phyloP scores from a whole-genome alignment of 495 filamentous ascomycete species.

The Chaetomium tenue region DNA sequence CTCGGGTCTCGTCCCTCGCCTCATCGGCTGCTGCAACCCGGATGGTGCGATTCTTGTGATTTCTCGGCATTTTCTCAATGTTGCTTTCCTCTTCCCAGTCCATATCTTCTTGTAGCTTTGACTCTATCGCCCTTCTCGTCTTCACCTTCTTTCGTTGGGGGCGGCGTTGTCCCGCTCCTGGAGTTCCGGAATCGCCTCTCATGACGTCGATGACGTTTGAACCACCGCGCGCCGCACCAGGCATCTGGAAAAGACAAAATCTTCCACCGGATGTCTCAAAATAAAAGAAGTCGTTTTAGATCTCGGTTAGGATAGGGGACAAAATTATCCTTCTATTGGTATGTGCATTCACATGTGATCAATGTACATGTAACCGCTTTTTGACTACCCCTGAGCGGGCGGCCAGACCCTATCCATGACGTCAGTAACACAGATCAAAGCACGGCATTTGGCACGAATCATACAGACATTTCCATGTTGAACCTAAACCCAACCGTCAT shows the following conservation, averaged over 20 bases:
- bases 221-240: slow-evolving; percentile 10
- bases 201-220: slow-evolving; percentile 11
- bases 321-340: too few relatives aligned
- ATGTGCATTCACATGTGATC: too few relatives aligned
- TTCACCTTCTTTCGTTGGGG: slow-evolving; percentile 7
- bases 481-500: too few relatives aligned
- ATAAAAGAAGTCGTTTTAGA: neutral
- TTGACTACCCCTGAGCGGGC: too few relatives aligned
- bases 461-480: too few relatives aligned
- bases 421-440: too few relatives aligned
- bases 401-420: too few relatives aligned
- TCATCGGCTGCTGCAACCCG: neutral
- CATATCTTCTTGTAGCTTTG: slow-evolving; percentile 12
- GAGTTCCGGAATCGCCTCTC: slow-evolving; percentile 9
- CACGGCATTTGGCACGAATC: too few relatives aligned
- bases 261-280: neutral
- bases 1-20: neutral
- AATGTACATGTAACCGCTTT: too few relatives aligned
- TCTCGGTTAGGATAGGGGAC: too few relatives aligned
- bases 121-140: slow-evolving; percentile 3
- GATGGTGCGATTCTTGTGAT: neutral
- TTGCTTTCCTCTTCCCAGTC: slow-evolving; percentile 4
- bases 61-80: slow-evolving; percentile 2
- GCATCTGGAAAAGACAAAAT: slow-evolving; percentile 9
- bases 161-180: slow-evolving; percentile 6